Percentiles rank a stretch among this genome's conserved stretches.
Evolutionary conservation across 768 basidiomycete species (phyloP).

Genomic region (Pulveroboletus frians): DNA sequence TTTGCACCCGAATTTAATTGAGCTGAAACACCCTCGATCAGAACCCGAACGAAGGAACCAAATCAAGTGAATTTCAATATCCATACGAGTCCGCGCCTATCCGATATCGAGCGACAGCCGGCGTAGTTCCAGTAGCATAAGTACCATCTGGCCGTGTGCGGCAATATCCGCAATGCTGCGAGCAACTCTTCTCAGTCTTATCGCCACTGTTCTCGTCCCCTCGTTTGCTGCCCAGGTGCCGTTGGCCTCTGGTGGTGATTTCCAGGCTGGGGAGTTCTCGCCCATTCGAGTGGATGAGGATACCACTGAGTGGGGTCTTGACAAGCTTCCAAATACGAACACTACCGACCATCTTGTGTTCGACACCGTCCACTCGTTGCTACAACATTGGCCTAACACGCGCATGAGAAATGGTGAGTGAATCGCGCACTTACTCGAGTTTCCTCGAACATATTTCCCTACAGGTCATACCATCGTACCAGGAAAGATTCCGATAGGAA

Average conservation of each 20-base stretch:
- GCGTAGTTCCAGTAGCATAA: too few relatives aligned
- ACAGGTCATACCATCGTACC: conserved; percentile 27
- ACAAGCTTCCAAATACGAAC: conserved; percentile 19
- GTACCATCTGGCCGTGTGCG: too few relatives aligned
- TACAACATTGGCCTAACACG: too few relatives aligned
- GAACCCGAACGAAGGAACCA: too few relatives aligned
- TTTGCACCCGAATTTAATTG: too few relatives aligned
- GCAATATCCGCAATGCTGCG: background rate
- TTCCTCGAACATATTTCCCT: conserved; percentile 10
- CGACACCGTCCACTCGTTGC: too few relatives aligned
- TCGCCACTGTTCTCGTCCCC: background rate
- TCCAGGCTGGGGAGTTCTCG: background rate
- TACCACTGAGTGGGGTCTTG: conserved; percentile 18
- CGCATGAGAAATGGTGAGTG: conserved; percentile 33
- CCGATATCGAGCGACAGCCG: too few relatives aligned
- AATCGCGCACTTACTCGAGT: conserved; percentile 6
- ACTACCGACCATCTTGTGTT: conserved; percentile 23
- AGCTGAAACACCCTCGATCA: too few relatives aligned
- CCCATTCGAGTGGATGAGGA: background rate
- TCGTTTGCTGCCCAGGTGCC: conserved; percentile 7
- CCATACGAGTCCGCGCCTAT: too few relatives aligned
- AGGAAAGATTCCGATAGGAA: conserved; percentile 32
- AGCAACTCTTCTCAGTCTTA: background rate
- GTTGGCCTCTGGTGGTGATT: background rate
- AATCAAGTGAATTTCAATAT: too few relatives aligned